Percentiles rank a stretch among this genome's conserved stretches.
Conservation (phyloP, 495 filamentous ascomycete genomes). For the Lophiostoma macrostomum region DNA sequence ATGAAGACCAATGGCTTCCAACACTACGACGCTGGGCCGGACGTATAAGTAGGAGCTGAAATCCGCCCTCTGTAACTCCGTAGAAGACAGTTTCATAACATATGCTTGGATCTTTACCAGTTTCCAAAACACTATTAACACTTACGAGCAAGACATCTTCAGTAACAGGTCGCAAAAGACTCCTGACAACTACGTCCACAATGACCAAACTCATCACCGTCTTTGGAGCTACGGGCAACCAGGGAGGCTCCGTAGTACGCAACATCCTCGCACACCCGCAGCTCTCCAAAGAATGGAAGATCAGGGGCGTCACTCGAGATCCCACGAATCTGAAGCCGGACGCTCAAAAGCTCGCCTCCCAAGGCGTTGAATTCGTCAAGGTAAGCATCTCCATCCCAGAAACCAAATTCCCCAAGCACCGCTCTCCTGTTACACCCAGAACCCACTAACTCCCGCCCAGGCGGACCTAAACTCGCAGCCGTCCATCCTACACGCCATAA, state of each 20-base stretch:
- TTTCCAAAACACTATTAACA: too few species aligned
- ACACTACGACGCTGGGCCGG: too few species aligned
- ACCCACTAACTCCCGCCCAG: too few species aligned
- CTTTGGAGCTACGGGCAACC: slow-evolving; percentile 62
- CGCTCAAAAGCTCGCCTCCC: slow-evolving; percentile 41
- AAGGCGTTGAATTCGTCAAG: slow-evolving; percentile 45
- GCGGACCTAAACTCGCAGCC: slow-evolving; percentile 40
- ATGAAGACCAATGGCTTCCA: too few species aligned
- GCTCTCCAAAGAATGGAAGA: slow-evolving; percentile 47
- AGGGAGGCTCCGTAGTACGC: slow-evolving; percentile 58
- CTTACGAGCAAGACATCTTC: too few species aligned
- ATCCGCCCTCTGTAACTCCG: too few species aligned
- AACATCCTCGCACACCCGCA: slow-evolving; percentile 49
- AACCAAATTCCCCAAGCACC: not conserved
- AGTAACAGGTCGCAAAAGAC: too few species aligned
- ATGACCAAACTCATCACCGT: slow-evolving; percentile 50
- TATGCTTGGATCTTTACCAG: too few species aligned
- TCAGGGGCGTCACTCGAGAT: slow-evolving; percentile 59
- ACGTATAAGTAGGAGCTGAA: too few species aligned
- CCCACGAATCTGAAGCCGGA: slow-evolving; percentile 45
- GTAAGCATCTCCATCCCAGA: not conserved
- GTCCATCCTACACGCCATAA: slow-evolving; percentile 35
- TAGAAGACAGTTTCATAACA: too few species aligned
- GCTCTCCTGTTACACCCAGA: too few species aligned
- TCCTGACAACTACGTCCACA: too few species aligned